Percentiles rank a stretch among this genome's conserved stretches.
phyloP scores from a whole-genome alignment of 2,329 filamentous ascomycete species.

The Aspergillus fischeri region DNA sequence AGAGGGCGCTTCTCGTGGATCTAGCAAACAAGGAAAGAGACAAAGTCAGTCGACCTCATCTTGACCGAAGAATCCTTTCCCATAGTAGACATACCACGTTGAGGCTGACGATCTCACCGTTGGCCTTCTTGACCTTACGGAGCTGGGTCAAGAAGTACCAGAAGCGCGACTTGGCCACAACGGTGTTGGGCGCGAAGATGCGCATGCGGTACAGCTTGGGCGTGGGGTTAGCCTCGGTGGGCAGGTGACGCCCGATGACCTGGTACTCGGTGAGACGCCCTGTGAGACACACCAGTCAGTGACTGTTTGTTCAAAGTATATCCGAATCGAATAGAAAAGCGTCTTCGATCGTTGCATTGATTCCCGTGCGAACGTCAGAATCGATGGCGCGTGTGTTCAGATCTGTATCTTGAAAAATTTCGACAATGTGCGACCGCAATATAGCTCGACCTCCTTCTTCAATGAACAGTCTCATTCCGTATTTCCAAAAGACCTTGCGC shows the following conservation, averaged over 20 bases:
- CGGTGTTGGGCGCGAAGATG: slow-evolving; percentile 96
- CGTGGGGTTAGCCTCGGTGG: slow-evolving; percentile 92
- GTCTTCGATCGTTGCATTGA: slow-evolving; percentile 10
- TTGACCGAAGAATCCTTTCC: background rate
- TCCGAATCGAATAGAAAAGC: slow-evolving; percentile 2
- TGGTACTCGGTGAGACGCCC: slow-evolving; percentile 99
- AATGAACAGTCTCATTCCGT: background rate
- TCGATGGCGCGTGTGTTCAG: slow-evolving; percentile 7
- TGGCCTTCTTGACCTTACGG: slow-evolving; percentile 99
- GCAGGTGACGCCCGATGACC: slow-evolving; percentile 99
- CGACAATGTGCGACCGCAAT: slow-evolving; percentile 9
- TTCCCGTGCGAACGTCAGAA: slow-evolving; percentile 13
- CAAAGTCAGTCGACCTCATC: slow-evolving; percentile 10
- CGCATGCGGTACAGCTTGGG: slow-evolving; percentile 99
- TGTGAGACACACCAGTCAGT: slow-evolving; percentile 46
- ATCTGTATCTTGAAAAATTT: slow-evolving; percentile 3
- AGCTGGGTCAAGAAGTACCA: slow-evolving; percentile 99
- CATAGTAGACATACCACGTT: slow-evolving; percentile 69
- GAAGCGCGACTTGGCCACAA: slow-evolving; percentile 99
- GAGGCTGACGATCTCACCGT: slow-evolving; percentile 96
- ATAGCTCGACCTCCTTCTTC: background rate
- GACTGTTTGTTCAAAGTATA: slow-evolving; percentile 13
- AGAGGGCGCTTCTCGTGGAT: slow-evolving; percentile 98
- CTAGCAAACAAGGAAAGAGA: slow-evolving; percentile 43
- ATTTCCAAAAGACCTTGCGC: slow-evolving; percentile 2